Percentiles rank a stretch among this genome's conserved stretches.
Conservation (phyloP, 106 monocot species). For the Allium sativum region DNA sequence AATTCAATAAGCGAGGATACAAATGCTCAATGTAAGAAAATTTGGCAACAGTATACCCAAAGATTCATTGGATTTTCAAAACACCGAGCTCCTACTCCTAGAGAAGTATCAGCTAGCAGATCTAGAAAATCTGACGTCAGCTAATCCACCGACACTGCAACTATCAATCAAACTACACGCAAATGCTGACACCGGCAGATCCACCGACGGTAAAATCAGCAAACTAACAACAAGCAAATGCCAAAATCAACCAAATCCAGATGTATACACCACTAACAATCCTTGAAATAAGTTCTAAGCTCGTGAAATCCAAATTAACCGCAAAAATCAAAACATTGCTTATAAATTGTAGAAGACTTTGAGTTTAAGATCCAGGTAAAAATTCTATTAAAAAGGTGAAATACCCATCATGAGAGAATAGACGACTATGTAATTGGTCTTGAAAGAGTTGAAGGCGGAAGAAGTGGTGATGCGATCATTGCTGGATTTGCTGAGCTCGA, state of each 20-base stretch:
- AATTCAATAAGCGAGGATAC: no score
- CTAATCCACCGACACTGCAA: no score
- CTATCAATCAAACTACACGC: no score
- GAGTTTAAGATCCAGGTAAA: background rate
- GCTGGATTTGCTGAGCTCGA: constrained; percentile 82
- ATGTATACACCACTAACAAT: no score
- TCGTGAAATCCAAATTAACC: background rate
- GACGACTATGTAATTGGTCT: constrained; percentile 91
- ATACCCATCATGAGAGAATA: constrained; percentile 97
- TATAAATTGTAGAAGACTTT: background rate
- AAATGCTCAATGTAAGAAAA: no score
- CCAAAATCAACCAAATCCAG: background rate
- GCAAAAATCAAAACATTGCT: background rate
- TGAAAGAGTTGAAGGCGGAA: constrained; percentile 82
- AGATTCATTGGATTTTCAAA: no score
- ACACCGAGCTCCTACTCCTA: no score
- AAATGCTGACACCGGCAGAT: no score
- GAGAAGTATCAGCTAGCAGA: no score
- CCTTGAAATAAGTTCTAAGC: no score
- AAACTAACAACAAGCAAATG: background rate
- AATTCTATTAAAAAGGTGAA: background rate
- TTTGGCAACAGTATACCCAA: no score
- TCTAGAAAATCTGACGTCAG: no score
- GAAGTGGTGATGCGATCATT: constrained; percentile 80
- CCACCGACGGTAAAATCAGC: background rate